phyloP scores from a whole-genome alignment of 2,329 filamentous ascomycete species.

The Phaeoacremonium minimum region DNA sequence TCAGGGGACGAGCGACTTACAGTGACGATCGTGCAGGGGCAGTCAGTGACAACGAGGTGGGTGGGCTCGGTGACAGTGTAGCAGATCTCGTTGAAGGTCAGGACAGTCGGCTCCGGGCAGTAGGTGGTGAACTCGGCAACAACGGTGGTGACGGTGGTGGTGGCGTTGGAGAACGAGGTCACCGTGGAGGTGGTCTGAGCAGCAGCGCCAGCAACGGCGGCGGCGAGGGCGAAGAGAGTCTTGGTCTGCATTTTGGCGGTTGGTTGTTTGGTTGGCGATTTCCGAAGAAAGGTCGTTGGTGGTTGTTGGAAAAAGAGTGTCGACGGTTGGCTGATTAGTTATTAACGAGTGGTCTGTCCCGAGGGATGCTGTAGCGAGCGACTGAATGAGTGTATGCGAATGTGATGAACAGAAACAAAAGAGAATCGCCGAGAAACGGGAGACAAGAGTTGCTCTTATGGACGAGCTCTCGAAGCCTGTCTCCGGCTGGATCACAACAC shows the following conservation, averaged over 20 bases:
- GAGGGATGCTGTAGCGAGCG: too few relatives aligned
- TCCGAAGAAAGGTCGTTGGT: conserved; percentile 4
- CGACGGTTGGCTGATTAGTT: too few relatives aligned
- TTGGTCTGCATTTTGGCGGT: conserved; percentile 23
- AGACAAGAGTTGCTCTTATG: too few relatives aligned
- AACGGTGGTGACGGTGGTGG: conserved; percentile 23
- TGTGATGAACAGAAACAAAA: conserved; percentile 2
- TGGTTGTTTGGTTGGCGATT: too few relatives aligned
- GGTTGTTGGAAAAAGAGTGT: conserved; percentile 11
- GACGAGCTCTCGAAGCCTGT: too few relatives aligned
- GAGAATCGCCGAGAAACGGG: too few relatives aligned
- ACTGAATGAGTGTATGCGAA: conserved; percentile 3
- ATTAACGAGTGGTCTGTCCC: too few relatives aligned
- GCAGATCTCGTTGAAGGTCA: conserved; percentile 44
- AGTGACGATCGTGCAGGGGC: conserved; percentile 40
- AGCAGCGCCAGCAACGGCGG: conserved; percentile 16
- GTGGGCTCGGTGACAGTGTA: conserved; percentile 53
- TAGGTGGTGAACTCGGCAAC: conserved; percentile 31
- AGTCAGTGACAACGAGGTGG: conserved; percentile 50
- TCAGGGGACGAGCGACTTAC: too few relatives aligned
- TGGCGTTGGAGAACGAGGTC: conserved; percentile 5
- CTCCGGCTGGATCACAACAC: too few relatives aligned
- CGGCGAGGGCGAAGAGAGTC: conserved; percentile 15
- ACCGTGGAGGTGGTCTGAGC: conserved; percentile 6
- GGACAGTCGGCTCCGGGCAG: conserved; percentile 43